phyloP scores from a whole-genome alignment of 2,329 filamentous ascomycete genomes.

The Aspergillus intermedius region DNA sequence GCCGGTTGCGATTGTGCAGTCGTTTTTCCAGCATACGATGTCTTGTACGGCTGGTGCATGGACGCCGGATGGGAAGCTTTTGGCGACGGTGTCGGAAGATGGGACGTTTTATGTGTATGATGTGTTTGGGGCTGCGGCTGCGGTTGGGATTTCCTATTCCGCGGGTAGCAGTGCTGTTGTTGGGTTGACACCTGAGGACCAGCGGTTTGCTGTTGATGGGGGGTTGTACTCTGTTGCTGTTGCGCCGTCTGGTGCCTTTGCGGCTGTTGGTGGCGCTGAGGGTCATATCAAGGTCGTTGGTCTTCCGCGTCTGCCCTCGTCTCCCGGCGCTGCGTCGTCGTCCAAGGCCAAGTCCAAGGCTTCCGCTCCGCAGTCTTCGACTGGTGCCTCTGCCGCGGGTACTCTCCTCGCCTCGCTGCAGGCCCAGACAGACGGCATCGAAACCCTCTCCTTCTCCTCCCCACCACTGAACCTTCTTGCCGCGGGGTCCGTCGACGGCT shows the following conservation, averaged over 20 bases:
- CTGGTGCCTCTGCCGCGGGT: slow-evolving; percentile 46
- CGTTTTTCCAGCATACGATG: slow-evolving; percentile 83
- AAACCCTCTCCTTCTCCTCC: slow-evolving; percentile 63
- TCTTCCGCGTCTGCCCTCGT: slow-evolving; percentile 58
- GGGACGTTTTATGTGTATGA: slow-evolving; percentile 88
- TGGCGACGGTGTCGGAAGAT: slow-evolving; percentile 87
- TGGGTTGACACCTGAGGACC: slow-evolving; percentile 70
- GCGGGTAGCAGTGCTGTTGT: slow-evolving; percentile 61
- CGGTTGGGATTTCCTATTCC: slow-evolving; percentile 51
- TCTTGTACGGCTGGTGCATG: slow-evolving; percentile 85
- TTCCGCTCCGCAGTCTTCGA: slow-evolving; percentile 25
- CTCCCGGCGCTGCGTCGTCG: slow-evolving; percentile 34
- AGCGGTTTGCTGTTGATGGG: slow-evolving; percentile 86
- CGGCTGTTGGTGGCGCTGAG: slow-evolving; percentile 80
- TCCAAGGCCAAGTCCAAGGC: slow-evolving; percentile 48
- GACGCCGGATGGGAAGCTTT: slow-evolving; percentile 77
- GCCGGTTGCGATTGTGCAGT: slow-evolving; percentile 75
- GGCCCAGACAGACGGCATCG: slow-evolving; percentile 70
- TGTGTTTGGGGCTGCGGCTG: slow-evolving; percentile 72
- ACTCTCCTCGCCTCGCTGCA: slow-evolving; percentile 78
- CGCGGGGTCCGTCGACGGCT: slow-evolving; percentile 58
- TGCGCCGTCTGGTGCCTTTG: slow-evolving; percentile 69
- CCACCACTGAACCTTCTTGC: slow-evolving; percentile 56
- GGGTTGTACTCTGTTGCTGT: slow-evolving; percentile 84
- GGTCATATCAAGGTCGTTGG: slow-evolving; percentile 81